Base-by-base conservation (phyloP, 495 filamentous ascomycete genomes). In the Tetracladium marchalianum region DNA sequence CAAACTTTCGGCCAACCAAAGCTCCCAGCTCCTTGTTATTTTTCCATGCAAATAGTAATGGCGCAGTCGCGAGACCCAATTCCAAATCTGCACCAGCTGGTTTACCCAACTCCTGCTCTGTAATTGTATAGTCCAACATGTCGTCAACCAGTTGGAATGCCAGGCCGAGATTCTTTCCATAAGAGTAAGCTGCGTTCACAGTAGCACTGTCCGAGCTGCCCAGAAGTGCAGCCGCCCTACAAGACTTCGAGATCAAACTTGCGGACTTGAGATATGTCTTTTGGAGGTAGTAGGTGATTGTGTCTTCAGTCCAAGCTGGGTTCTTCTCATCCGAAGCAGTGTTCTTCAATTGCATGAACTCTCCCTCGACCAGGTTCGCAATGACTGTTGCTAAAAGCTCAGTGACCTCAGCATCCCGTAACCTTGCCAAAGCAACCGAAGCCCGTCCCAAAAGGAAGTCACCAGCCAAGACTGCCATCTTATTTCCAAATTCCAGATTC, bases 281-380 rank as follows among this genome's bases (percentile, higher is more conserved):
- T 61, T 96, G 87, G n/a, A 98, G 71, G 60, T 98, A 98, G 64
- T 97, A 97, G 8, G 81, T 71, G 45, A 98, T 71, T 1, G 87
- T 85, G 22, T 95, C 84, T 46, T 93, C 83, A 1, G 82, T 87
- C 72, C 84, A 97, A 11, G 72, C 69, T 0, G 88, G 88, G 50
- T 84, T 79, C 46, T 71, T 64, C 65, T 95, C 90, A 57, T 96
- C 90, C 47, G 77, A 73, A 15, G 82, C 84, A 2, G 92, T 97
- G 66, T 98, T 98, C 66, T 95, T 90, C 44, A 98, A 71, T 68
- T 98, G 92, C 90, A 97, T 97, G 70, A 98, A 95, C 62, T 98
- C 92, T 52, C 92, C 92, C 66, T 98, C 93, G 18, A 98, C 90
- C 16, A 98, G 69, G 53, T 98, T 97, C 27, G 93, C 89, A 54